phyloP scores from a whole-genome alignment of 1,139 yeast species.

The Casaregolazyma lundiana region DNA sequence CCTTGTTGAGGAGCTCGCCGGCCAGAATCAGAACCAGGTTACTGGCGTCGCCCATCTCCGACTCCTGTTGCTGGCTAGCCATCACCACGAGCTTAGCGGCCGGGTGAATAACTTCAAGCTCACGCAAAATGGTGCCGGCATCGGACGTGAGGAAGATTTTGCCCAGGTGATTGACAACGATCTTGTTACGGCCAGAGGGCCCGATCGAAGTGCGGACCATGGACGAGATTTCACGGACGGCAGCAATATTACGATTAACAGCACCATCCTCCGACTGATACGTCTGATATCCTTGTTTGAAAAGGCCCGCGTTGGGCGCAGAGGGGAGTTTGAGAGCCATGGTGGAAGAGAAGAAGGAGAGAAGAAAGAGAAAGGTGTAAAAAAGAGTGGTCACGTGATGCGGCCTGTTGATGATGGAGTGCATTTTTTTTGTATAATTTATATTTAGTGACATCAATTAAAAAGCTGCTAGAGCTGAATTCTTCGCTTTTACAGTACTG shows the following conservation, averaged over 20 bases:
- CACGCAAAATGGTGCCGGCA: constrained; percentile 94
- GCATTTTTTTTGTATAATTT: neutral
- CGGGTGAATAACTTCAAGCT: constrained; percentile 92
- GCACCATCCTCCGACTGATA: constrained; percentile 93
- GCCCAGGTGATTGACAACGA: constrained; percentile 79
- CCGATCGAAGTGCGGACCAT: constrained; percentile 95
- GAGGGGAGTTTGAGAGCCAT: constrained; percentile 92
- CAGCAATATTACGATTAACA: constrained; percentile 83
- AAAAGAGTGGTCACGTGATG: neutral
- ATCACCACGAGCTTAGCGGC: constrained; percentile 92
- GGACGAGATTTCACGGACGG: constrained; percentile 86
- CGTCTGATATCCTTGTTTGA: constrained; percentile 94
- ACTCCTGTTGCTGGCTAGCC: constrained; percentile 96
- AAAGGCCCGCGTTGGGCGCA: constrained; percentile 89
- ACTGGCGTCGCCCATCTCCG: constrained; percentile 80
- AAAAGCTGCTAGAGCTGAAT: too few species aligned
- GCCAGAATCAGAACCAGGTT: constrained; percentile 73
- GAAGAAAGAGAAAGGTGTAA: constrained; percentile 1
- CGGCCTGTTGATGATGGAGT: too few species aligned
- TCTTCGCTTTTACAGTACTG: too few species aligned
- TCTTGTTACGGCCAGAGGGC: constrained; percentile 95
- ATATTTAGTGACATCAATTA: too few species aligned
- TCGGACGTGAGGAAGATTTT: constrained; percentile 89
- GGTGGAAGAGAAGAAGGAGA: constrained; percentile 5
- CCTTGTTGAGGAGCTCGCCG: constrained; percentile 82